Base-by-base conservation (phyloP, 257 asterid genomes). In the Euphrasia confusa region DNA sequence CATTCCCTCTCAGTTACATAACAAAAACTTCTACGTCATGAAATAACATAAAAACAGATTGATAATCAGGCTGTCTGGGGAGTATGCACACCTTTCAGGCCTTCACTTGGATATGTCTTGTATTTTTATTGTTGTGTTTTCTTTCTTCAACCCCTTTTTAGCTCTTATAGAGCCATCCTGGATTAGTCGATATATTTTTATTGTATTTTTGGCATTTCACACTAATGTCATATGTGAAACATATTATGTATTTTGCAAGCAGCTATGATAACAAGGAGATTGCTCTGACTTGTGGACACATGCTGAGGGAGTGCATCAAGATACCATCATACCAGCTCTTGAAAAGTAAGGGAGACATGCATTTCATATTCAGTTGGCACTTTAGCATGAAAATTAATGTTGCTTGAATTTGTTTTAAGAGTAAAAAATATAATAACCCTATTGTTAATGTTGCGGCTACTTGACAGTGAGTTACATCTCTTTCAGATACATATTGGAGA, bases 231-330 rank as follows among this genome's bases (percentile, higher is more conserved):
- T 49, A 58, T 48, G 55, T 54, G 56, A 39, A 62, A 50, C 48
- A 57, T 33, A 21, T 4, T 57, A 67, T 75, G 56, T 57, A 71
- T 65, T 28, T n/a, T 65, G 48, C 53, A 63, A 68, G 55, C 95
- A 93, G 99, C 80, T 93, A 93, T 56, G 99, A 89, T 69, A 89
- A 93, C 83, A 93, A 87, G 82, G 97, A 89, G 71, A 89, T 93
- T 79, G 99, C 99, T 57, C 75, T 83, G 80, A 90, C 90, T 69
- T 89, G 95, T 67, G 97, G 99, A 67, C 78, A 86, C 77, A 85
- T 92, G 97, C 88, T 93, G 72, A 82, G 99, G 80, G 99, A 89
- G 72, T 93, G 99, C 84, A 83, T 93, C 79, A 93, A 89, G 71
- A n/a, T n/a, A n/a, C n/a, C n/a, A n/a, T n/a, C n/a, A 64, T 82